These are phyloP conservation scores for Colletotrichum zoysiae DNA, from an alignment of 2,329 filamentous ascomycete genomes.

Conservation along the genomic window DNA sequence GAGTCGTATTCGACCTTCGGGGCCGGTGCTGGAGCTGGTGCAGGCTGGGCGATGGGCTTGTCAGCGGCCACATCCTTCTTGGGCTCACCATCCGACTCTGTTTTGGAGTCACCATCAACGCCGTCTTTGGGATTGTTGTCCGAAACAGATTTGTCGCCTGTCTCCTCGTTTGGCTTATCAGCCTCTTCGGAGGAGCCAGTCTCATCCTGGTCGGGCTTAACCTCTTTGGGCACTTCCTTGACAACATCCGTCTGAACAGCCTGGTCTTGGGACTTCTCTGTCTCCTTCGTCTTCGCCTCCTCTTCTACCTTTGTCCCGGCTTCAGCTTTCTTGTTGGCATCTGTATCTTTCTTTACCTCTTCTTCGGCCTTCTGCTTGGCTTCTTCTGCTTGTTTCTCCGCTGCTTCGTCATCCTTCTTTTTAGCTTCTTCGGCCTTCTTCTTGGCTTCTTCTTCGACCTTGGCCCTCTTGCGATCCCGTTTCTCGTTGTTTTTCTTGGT, in stretches of 20 bases:
- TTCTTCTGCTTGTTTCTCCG: slow-evolving; percentile 44
- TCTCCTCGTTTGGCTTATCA: not conserved
- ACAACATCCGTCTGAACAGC: slow-evolving; percentile 37
- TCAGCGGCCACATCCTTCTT: slow-evolving; percentile 41
- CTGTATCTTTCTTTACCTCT: slow-evolving; percentile 44
- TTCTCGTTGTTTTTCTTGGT: slow-evolving; percentile 55
- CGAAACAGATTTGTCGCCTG: not conserved
- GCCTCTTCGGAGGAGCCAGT: not conserved
- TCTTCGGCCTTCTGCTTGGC: slow-evolving; percentile 41
- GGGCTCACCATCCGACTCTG: slow-evolving; percentile 36
- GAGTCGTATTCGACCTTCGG: slow-evolving; percentile 50
- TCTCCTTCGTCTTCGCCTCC: slow-evolving; percentile 47
- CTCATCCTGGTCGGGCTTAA: not conserved
- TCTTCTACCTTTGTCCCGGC: slow-evolving; percentile 47
- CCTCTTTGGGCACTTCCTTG: slow-evolving; percentile 9
- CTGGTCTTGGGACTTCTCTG: slow-evolving; percentile 32
- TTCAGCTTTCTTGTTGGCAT: slow-evolving; percentile 47
- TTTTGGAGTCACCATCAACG: slow-evolving; percentile 11
- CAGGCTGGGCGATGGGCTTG: slow-evolving; percentile 39
- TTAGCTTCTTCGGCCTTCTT: slow-evolving; percentile 38
- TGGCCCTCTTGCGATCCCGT: slow-evolving; percentile 46
- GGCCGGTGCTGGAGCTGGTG: slow-evolving; percentile 26
- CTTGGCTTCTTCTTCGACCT: slow-evolving; percentile 41
- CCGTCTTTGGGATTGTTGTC: slow-evolving; percentile 15
- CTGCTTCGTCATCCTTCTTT: slow-evolving; percentile 46